Evolutionary conservation across 1,284 basidiomycete genomes (phyloP).

Genomic region (Heterobasidion parviporum): DNA sequence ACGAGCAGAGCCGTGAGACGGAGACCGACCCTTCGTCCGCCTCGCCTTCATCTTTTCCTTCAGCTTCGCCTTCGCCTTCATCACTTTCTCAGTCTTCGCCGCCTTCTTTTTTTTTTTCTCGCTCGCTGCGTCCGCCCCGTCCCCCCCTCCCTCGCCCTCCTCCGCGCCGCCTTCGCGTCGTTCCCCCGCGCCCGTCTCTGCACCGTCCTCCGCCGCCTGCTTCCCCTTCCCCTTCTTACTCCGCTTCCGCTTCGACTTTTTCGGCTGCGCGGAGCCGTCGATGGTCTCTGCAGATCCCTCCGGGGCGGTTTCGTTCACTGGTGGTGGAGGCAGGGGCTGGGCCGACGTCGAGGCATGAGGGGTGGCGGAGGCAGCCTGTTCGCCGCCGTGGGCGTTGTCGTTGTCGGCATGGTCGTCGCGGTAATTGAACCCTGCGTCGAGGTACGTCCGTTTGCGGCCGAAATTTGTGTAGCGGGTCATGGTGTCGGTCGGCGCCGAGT

Average conservation of each 20-base stretch:
- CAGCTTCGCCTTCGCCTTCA: slow-evolving; percentile 19
- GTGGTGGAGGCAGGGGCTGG: background rate
- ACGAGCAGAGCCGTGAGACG: background rate
- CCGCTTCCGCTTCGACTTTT: slow-evolving; percentile 37
- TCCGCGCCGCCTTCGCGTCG: slow-evolving; percentile 16
- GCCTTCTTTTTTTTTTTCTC: background rate
- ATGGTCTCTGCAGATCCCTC: slow-evolving; percentile 4
- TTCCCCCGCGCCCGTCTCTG: slow-evolving; percentile 15
- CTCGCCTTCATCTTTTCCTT: slow-evolving; percentile 24
- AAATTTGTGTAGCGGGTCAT: slow-evolving; percentile 74
- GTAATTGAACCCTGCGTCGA: slow-evolving; percentile 51
- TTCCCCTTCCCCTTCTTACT: slow-evolving; percentile 18
- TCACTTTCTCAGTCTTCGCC: slow-evolving; percentile 15
- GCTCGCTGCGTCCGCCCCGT: too few relatives aligned
- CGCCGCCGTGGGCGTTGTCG: background rate
- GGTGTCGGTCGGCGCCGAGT: background rate
- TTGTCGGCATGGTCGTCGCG: slow-evolving; percentile 12
- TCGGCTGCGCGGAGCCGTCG: slow-evolving; percentile 12
- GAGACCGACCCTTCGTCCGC: slow-evolving; percentile 14
- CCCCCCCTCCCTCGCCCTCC: background rate
- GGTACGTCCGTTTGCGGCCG: slow-evolving; percentile 60
- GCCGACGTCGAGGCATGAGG: background rate
- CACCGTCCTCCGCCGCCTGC: slow-evolving; percentile 9
- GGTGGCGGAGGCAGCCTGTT: slow-evolving; percentile 3
- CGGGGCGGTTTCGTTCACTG: too few relatives aligned